phyloP scores from a whole-genome alignment of 192 early-diverging fungal genomes.

The Backusella psychrophila region DNA sequence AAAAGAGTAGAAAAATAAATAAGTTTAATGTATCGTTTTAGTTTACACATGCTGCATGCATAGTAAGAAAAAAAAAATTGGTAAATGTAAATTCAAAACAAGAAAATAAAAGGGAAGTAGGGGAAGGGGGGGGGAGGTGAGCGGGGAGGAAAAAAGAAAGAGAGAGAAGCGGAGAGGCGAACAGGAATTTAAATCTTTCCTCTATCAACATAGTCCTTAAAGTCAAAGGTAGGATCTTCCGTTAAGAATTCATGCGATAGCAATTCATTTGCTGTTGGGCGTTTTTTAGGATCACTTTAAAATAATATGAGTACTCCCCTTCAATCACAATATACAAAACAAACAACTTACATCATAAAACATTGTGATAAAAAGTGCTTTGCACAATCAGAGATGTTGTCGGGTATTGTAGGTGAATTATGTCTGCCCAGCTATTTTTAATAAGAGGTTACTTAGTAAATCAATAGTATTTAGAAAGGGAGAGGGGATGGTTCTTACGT shows the following conservation, averaged over 20 bases:
- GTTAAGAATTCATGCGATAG: constrained; percentile 66
- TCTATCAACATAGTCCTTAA: constrained; percentile 26
- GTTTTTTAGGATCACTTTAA: constrained; percentile 64
- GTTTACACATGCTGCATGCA: not conserved
- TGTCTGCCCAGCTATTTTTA: constrained; percentile 69
- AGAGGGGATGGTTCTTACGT: constrained; percentile 30
- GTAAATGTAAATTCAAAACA: not conserved
- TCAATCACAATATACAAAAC: not conserved
- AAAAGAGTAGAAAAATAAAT: not conserved
- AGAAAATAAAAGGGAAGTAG: not conserved
- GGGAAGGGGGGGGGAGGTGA: not conserved
- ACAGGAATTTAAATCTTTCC: constrained; percentile 12
- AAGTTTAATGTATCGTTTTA: not conserved
- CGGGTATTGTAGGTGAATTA: constrained; percentile 79
- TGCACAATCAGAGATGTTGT: constrained; percentile 61
- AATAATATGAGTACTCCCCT: not conserved
- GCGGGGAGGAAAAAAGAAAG: not conserved
- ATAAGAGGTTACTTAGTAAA: constrained; percentile 26
- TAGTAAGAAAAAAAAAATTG: not conserved
- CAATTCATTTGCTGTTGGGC: constrained; percentile 77
- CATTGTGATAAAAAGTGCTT: constrained; percentile 72
- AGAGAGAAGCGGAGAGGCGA: not conserved
- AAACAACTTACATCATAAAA: constrained; percentile 64
- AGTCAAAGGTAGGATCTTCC: constrained; percentile 47
- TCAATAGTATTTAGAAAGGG: constrained; percentile 12